Base-by-base conservation (phyloP, 1,284 basidiomycete genomes). In the Pyrrhoderma noxium region DNA sequence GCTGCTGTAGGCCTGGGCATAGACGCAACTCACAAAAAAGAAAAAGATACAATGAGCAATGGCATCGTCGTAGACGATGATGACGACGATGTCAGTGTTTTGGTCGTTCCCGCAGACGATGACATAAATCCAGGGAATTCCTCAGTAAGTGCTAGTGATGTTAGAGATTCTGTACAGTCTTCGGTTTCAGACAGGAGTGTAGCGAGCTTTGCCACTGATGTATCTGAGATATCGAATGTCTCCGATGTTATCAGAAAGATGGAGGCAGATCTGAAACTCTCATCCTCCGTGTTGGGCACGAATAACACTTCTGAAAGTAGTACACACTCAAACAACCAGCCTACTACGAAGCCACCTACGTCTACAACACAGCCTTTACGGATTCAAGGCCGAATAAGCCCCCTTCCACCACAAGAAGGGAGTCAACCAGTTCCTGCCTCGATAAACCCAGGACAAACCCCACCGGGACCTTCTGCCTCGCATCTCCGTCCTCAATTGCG, bases 41-140 rank as follows among this genome's bases (percentile, higher is more conserved):
- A 9, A 9, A 37, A 37, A 40, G 38, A 40, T 22, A 8, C 38
- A 18, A 5, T 5, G 5, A 8, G 21, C 5, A 7, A n/a, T 5
- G 54, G 54, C n/a, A 54, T 49, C 18, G 51, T 55, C 8, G 54
- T 55, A 13, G 51, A 51, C 16, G 52, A 54, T 21, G 52, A 54
- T 25, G 45, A 57, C 43, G 49, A 51, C 39, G 21, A 36, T 22
- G 37, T 53, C 13, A 42, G n/a, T 40, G 38, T 48, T 46, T 47
- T 36, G 16, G 46, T 46, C 16, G 46, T 55, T 11, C 23, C 46
- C 8, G 48, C 55, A 19, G 53, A 45, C 8, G 39, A 45, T 9
- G 47, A 44, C 14, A 40, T 40, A 40, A 38, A 45, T 21, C 34
- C 3, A 5, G 47, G 47, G 22, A 31, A 21, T 13, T 1, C 8